Percentiles rank a stretch among this genome's conserved stretches.
These are phyloP conservation scores for Aegilops speltoides DNA, from an alignment of 176 grass and related monocot genomes.

Conservation along the genomic window DNA sequence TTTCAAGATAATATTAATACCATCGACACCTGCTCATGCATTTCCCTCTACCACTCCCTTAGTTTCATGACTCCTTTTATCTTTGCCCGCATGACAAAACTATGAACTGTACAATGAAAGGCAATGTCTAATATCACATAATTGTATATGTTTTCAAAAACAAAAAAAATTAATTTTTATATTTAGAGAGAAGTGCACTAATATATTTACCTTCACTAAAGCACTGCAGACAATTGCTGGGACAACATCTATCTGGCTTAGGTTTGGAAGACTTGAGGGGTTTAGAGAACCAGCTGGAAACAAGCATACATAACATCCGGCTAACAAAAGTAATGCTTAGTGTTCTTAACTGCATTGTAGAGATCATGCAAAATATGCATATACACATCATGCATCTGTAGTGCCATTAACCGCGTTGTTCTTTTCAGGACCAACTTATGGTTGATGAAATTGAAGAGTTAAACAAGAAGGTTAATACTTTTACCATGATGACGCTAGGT, in stretches of 20 bases:
- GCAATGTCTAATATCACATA: no score
- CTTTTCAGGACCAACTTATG: conserved; percentile 12
- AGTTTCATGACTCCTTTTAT: not conserved
- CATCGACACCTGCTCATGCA: not conserved
- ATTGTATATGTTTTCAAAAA: not conserved
- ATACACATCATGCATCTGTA: not conserved
- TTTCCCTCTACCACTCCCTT: not conserved
- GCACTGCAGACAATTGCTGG: not conserved
- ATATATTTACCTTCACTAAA: not conserved
- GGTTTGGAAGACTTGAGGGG: not conserved
- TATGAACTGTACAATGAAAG: no score
- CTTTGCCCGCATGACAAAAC: no score
- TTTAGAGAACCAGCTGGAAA: conserved; percentile 20
- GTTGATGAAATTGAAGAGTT: not conserved
- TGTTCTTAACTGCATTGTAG: not conserved
- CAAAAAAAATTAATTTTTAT: not conserved
- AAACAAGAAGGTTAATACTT: not conserved
- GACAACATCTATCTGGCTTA: conserved; percentile 1
- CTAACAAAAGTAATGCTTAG: not conserved
- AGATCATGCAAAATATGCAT: not conserved
- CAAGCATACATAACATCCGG: not conserved
- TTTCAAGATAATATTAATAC: no score
- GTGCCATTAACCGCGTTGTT: not conserved
- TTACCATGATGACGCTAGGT: not conserved
- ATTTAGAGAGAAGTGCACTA: not conserved